Percentiles rank a stretch among this genome's conserved stretches.
These are phyloP conservation scores for Phytopythium boreale DNA, from an alignment of 352 stramenopile species.

Conservation along the genomic window DNA sequence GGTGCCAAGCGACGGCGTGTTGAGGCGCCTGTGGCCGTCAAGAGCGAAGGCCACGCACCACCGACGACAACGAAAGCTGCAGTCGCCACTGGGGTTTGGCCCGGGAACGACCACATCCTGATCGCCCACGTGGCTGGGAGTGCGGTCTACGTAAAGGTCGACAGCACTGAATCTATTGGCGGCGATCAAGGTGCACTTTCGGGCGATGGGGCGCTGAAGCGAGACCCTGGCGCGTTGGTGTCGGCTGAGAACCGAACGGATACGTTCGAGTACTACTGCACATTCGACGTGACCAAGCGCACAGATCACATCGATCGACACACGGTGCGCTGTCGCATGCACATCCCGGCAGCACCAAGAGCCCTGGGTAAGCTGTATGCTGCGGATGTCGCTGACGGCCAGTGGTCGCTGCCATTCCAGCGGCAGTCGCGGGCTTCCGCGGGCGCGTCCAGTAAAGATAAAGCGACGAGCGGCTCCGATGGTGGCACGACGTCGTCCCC, in stretches of 20 bases:
- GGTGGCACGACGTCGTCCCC: not conserved
- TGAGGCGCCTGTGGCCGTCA: not conserved
- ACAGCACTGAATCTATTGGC: too few species aligned
- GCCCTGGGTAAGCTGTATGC: not conserved
- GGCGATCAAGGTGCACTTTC: not conserved
- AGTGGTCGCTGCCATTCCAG: slow-evolving; percentile 4
- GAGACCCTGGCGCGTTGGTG: not conserved
- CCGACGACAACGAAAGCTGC: not conserved
- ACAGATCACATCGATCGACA: slow-evolving; percentile 37
- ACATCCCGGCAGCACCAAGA: slow-evolving; percentile 22
- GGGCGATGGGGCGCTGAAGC: not conserved
- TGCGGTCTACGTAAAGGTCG: slow-evolving; percentile 11
- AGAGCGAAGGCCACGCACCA: not conserved
- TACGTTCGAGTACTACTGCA: slow-evolving; percentile 36
- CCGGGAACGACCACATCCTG: slow-evolving; percentile 14
- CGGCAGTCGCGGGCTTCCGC: not conserved
- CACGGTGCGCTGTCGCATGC: slow-evolving; percentile 38
- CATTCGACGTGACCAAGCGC: slow-evolving; percentile 41
- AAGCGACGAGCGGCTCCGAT: not conserved
- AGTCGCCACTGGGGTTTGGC: not conserved
- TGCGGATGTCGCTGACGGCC: not conserved
- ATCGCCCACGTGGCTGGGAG: slow-evolving; percentile 34
- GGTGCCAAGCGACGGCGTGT: slow-evolving; percentile 27
- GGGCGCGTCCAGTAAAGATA: not conserved
- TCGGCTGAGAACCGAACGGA: not conserved